Evolutionary conservation across 371 early-diverging fungal species (phyloP).

Genomic region (Apophysomyces variabilis): DNA sequence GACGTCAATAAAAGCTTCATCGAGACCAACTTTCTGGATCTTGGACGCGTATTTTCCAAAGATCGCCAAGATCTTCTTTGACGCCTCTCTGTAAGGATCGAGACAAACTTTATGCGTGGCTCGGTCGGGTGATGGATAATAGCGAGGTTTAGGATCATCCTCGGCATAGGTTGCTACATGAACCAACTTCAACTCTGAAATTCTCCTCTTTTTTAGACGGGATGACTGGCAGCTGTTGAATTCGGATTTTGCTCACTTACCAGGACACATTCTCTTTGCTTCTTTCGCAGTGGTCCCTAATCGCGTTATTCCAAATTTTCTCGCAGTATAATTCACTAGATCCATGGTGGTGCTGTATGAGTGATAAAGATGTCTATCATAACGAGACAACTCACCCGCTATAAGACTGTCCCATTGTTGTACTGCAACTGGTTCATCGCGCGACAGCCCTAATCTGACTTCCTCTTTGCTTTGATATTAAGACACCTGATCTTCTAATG

Average conservation of each 20-base stretch:
- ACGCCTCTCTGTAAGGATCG: conserved; percentile 79
- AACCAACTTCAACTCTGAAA: conserved; percentile 71
- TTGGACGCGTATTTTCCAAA: conserved; percentile 57
- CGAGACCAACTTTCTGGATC: conserved; percentile 74
- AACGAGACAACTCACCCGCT: conserved; percentile 70
- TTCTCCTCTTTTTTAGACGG: not conserved
- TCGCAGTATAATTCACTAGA: conserved; percentile 65
- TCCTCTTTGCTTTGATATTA: conserved; percentile 57
- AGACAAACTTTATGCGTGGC: conserved; percentile 90
- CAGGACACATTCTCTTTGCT: conserved; percentile 71
- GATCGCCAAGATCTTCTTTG: conserved; percentile 72
- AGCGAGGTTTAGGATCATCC: conserved; percentile 66
- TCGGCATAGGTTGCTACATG: conserved; percentile 87
- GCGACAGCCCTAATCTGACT: conserved; percentile 69
- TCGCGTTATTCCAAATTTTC: conserved; percentile 53
- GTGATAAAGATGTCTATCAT: too few species aligned
- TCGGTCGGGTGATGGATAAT: conserved; percentile 70
- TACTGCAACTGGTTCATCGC: conserved; percentile 78
- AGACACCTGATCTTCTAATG: too few species aligned
- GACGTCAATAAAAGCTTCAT: conserved; percentile 90
- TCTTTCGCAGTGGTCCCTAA: conserved; percentile 51
- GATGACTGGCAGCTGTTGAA: not conserved
- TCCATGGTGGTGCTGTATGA: too few species aligned
- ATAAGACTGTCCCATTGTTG: conserved; percentile 92
- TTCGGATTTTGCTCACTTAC: conserved; percentile 22